Base-by-base conservation (phyloP, 352 stramenopile species). In the Phytophthora uliginosa region DNA sequence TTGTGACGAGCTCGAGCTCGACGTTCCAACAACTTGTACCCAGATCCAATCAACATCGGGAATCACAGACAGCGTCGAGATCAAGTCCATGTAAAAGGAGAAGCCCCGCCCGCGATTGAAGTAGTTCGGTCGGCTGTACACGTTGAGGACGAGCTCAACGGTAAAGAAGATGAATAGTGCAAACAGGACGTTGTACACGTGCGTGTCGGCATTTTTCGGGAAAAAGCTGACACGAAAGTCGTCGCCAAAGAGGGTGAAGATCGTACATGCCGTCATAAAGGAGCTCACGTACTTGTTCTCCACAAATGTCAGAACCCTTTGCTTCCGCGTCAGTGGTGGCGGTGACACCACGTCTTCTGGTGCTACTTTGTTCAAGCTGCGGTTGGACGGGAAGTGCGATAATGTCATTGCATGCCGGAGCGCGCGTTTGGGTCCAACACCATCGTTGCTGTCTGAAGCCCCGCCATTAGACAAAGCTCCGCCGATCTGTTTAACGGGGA, bases 1-100 rank as follows among this genome's bases (percentile, higher is more conserved):
- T 58, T 90, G 83, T 7, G 84, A 84, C 4, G 64, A 60, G 4
- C 62, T 71, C 0, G 78, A 76, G 5, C 68, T 71, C 15, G 42
- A 50, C 0, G 60, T 64, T 3, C 77, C 78, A 3, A 93, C 76
- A 28, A 97, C 75, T 18, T 89, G 68, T 0, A 76, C 77, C 85
- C 90, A 95, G 38, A 97, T 90, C 87, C 89, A 95, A 8, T 89
- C 86, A 26, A 98, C 82, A 58, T 99, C 95, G 1, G 95, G 86
- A n/a, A 98, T 88, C 31, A 99, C 86, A 7, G 94, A 98, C 18
- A 98, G 55, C 17, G 95, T 98, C 36, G 97, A 97, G 36, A 99
- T 88, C 34, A 98, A 72, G 74, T 99, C 97, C 56, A 99, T 74
- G 78, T 97, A 99, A 71, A 99, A 99, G 3, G 84, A 90, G 61